Conservation (phyloP, 768 basidiomycete species). For the Rickenella mellea region DNA sequence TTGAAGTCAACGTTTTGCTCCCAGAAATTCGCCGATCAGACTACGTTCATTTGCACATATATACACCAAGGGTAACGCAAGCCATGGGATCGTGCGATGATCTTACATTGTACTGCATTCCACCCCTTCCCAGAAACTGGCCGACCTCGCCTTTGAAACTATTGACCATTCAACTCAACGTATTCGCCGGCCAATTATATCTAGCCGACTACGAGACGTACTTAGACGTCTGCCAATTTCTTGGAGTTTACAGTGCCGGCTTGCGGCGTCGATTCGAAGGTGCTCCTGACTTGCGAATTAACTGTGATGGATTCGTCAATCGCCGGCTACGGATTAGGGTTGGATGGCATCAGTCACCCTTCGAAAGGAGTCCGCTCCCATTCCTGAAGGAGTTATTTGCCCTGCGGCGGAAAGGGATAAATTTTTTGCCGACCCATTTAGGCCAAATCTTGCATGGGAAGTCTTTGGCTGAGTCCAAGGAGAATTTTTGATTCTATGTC, state of each 20-base stretch:
- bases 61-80: conserved; percentile 27
- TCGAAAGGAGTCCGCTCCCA: conserved; percentile 26
- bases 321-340: conserved; percentile 5
- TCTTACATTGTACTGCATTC: conserved; percentile 21
- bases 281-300: background rate
- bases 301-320: conserved; percentile 14
- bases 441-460: conserved; percentile 26
- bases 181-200: conserved; percentile 38
- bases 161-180: conserved; percentile 30
- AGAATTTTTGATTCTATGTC: no score
- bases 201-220: conserved; percentile 24
- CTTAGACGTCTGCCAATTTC: conserved; percentile 21
- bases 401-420: conserved; percentile 29
- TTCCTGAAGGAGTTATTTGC: conserved; percentile 24
- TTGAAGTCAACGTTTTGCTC: conserved; percentile 28
- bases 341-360: no score
- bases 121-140: no score
- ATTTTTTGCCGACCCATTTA: conserved; percentile 27
- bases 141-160: no score
- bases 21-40: conserved; percentile 24
- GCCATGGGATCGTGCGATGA: conserved; percentile 28
- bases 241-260: conserved; percentile 29
- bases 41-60: conserved; percentile 29
- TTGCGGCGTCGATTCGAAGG: conserved; percentile 31
- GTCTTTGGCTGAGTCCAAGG: conserved; percentile 13